Percentiles rank a stretch among this genome's conserved stretches.
phyloP scores from a whole-genome alignment of 2,329 filamentous ascomycete species.

The Cryphonectria naterciae region DNA sequence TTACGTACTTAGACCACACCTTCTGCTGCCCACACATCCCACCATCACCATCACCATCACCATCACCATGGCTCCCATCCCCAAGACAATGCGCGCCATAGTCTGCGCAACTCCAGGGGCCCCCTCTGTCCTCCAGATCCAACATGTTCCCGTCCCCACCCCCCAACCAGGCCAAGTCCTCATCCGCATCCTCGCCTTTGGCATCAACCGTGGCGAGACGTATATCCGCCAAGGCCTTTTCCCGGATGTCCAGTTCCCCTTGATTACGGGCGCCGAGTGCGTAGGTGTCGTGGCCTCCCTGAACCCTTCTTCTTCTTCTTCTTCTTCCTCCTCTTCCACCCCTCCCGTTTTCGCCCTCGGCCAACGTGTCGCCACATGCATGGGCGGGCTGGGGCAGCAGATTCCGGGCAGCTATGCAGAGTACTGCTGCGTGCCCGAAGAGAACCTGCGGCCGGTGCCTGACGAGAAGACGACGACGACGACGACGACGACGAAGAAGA shows the following conservation, averaged over 20 bases:
- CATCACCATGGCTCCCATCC: constrained; percentile 25
- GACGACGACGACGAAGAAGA: constrained; percentile 35
- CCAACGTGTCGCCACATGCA: constrained; percentile 48
- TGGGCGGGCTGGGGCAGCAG: constrained; percentile 52
- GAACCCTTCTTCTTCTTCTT: constrained; percentile 34
- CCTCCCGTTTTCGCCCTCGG: constrained; percentile 43
- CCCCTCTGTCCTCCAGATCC: constrained; percentile 45
- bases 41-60: too few relatives aligned
- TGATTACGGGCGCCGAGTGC: constrained; percentile 52
- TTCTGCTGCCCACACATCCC: too few relatives aligned
- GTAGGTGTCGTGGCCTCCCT: constrained; percentile 44
- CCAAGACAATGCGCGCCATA: constrained; percentile 47
- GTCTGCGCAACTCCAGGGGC: constrained; percentile 45
- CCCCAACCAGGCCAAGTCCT: constrained; percentile 44
- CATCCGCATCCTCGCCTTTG: constrained; percentile 47
- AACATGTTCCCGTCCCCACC: constrained; percentile 43
- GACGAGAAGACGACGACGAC: constrained; percentile 29
- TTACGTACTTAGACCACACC: too few relatives aligned
- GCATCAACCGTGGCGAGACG: constrained; percentile 51
- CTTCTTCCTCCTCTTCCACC: constrained; percentile 24
- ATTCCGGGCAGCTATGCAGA: constrained; percentile 56
- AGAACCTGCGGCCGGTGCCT: constrained; percentile 44
- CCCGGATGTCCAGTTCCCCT: constrained; percentile 45
- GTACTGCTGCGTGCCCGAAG: constrained; percentile 48
- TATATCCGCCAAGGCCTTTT: constrained; percentile 51